Base-by-base conservation (phyloP, 2,329 filamentous ascomycete species). In the Ophiosphaerella narmari region DNA sequence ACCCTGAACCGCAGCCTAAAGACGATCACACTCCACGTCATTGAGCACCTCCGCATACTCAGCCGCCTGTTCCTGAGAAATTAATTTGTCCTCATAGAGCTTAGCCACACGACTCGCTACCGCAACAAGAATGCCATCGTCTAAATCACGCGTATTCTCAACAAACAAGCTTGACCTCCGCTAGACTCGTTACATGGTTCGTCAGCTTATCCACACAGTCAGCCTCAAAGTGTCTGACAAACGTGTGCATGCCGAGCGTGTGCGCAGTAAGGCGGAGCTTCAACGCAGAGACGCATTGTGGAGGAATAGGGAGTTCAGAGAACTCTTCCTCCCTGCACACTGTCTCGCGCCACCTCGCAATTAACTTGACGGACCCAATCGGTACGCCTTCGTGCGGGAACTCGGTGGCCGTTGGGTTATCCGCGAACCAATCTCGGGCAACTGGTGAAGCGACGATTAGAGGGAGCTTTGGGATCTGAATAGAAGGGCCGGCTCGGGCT, bases 91-190 rank as follows among this genome's bases (percentile, higher is more conserved):
- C 23, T 31, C 38, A 18, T 35, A 46, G 7, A 55, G 32, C 7
- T 41, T 52, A 13, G 29, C 41, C n/a, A 52, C n/a, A 5, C 29
- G 43, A 18, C 45, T 52, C 9, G 45, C 52, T 5, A 55, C n/a
- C n/a, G 39, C 43, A 1, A 37, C 43, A 9, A 50, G 11, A 8
- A 50, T 35, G 7, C 31, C 34, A 44, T 54, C 51, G 9, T 41
- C 24, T 9, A 37, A n/a, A 7, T 47, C 24, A n/a, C 33, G 18
- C 12, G 42, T 44, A 21, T 41, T 11, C 13, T 42, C 35, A 7
- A 43, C 23, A n/a, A n/a, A 55, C 43, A 3, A n/a, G 4, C 16
- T n/a, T 7, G 4, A 55, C 41, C 7, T 55, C 45, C 9, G 7
- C 1, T 2, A 18, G 21, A 2, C 21, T 13, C 5, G 46, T 35